Conservation (phyloP, 1,139 yeast genomes). For the Suhomyces choctaworum region DNA sequence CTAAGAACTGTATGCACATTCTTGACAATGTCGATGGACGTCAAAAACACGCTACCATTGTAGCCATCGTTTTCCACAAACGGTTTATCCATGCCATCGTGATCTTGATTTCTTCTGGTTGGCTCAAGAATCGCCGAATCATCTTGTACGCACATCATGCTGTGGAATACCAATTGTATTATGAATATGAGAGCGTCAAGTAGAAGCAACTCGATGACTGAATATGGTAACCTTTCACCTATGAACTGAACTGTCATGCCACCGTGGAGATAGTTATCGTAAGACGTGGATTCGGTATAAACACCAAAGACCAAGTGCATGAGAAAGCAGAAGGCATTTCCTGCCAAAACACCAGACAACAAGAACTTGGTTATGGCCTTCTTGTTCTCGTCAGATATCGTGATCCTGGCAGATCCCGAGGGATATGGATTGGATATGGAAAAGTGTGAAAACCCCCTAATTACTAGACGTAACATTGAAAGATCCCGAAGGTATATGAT, state of each 20-base stretch:
- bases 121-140: conserved; percentile 31
- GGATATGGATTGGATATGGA: conserved; percentile 32
- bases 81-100: conserved; percentile 14
- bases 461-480: conserved; percentile 29
- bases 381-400: conserved; percentile 29
- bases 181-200: conserved; percentile 30
- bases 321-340: conserved; percentile 28
- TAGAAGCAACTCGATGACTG: conserved; percentile 27
- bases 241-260: conserved; percentile 42
- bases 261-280: conserved; percentile 33
- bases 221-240: conserved; percentile 38
- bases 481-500: conserved; percentile 39
- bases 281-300: conserved; percentile 17
- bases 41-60: conserved; percentile 38
- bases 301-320: conserved; percentile 35
- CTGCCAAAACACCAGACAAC: conserved; percentile 25
- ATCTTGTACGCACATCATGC: conserved; percentile 33
- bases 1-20: conserved; percentile 19
- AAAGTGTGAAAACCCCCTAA: conserved; percentile 33
- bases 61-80: conserved; percentile 39
- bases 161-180: conserved; percentile 34
- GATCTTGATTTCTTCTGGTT: conserved; percentile 5
- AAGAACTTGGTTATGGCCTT: conserved; percentile 31
- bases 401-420: conserved; percentile 13
- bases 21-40: conserved; percentile 29